Evolutionary conservation across 352 stramenopile species (phyloP), one percentile per base, ranked within the genome.

Genomic region (Phytopythium oedochilum): DNA sequence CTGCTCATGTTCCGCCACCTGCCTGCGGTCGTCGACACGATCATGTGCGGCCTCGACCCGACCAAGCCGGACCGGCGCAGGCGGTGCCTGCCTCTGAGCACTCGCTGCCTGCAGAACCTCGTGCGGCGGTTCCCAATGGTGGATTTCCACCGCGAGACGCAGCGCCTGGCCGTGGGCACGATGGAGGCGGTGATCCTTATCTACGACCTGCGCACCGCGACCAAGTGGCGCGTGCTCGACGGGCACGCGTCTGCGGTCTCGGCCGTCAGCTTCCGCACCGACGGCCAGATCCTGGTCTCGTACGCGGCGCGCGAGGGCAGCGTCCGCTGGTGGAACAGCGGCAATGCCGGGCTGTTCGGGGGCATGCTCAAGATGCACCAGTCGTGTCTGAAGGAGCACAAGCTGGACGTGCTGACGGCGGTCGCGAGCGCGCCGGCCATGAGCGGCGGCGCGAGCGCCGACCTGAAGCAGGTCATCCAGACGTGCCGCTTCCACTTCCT

Each of bases 131-230:
- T 94, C 52, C 85, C 85, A 3, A 95, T 95, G 86, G 70, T 94
- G 1, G 83, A 92, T 44, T 96, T 96, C 52, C 87, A 96, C 64
- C 84, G 89, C 54, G 71, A 92, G 40, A 93, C 85, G 3, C 87
- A 96, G 63, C 79, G 87, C 7, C 70, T 96, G 5, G 87, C 86
- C 14, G 61, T 95, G 7, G 87, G 85, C 4, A 94, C 85, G 9
- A 91, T 95, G 79, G 87, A 95, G 9, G 83, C 84, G 2, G 84
- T 94, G 40, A 93, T 96, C 42, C 52, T 96, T 29, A 91, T 96
- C 45, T 96, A 94, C 61, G 87, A 96, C 56, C 55, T 96, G 5
- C 75, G 87, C 11, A 96, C 84, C 0, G 84, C 85, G 2, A 96
- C 83, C 20, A 96, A 96, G 56, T 96, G 87, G 87, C 79, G 85